Conservation (phyloP, 1,284 basidiomycete genomes). For the Porodaedalea pini region DNA sequence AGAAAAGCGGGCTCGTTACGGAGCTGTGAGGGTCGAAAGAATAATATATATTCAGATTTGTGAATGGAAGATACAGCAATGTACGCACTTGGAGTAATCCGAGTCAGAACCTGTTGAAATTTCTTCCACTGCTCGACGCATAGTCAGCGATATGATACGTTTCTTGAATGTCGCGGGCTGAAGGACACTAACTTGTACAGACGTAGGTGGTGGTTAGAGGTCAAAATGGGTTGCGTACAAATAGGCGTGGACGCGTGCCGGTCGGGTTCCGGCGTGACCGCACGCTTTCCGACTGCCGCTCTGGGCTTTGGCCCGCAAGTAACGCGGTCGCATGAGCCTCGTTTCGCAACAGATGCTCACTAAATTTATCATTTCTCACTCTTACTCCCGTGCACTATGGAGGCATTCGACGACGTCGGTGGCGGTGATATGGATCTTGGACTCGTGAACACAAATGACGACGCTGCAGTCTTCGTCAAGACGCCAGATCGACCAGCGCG, state of each 20-base stretch:
- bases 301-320: background rate
- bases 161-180: background rate
- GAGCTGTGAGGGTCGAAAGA: conserved; percentile 31
- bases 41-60: conserved; percentile 13
- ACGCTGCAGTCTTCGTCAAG: conserved; percentile 9
- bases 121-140: conserved; percentile 64
- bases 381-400: background rate
- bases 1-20: conserved; percentile 27
- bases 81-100: conserved; percentile 78
- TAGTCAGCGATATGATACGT: conserved; percentile 7
- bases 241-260: background rate
- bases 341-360: conserved; percentile 1
- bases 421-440: conserved; percentile 13
- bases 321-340: no score
- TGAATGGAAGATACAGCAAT: conserved; percentile 15
- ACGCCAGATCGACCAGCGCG: conserved; percentile 6
- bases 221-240: background rate
- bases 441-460: conserved; percentile 14
- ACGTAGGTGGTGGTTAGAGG: conserved; percentile 2
- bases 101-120: conserved; percentile 83
- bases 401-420: background rate
- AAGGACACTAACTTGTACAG: conserved; percentile 11
- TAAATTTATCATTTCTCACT: background rate
- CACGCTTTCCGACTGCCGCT: background rate
- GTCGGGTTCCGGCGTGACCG: background rate